These are phyloP conservation scores for Aquilaria yunnanensis DNA, from an alignment of 345 rosid species.

Conservation along the genomic window DNA sequence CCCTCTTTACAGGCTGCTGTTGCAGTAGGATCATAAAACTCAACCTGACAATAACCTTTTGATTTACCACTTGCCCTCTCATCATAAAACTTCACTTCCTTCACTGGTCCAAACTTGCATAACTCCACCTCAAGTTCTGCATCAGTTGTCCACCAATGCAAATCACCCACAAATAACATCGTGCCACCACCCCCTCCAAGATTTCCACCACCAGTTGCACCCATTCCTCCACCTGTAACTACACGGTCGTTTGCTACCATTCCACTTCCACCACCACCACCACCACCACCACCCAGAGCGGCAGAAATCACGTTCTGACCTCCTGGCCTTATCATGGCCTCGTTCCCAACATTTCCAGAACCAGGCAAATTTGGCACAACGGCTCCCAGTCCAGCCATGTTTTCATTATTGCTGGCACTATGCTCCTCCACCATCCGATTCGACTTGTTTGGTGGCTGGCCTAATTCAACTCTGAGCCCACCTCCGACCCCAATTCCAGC, in stretches of 20 bases:
- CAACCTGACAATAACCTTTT: constrained; percentile 89
- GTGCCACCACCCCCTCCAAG: constrained; percentile 49
- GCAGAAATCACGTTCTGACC: constrained; percentile 20
- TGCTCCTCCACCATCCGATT: constrained; percentile 34
- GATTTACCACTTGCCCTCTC: constrained; percentile 90
- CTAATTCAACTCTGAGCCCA: constrained; percentile 59
- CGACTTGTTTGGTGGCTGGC: constrained; percentile 27
- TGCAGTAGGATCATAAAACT: constrained; percentile 61
- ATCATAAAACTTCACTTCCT: constrained; percentile 81
- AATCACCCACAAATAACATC: constrained; percentile 66
- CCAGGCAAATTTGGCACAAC: constrained; percentile 23
- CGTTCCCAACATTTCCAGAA: constrained; percentile 23
- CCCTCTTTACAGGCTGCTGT: constrained; percentile 80
- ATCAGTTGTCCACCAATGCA: constrained; percentile 95
- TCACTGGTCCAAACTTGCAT: constrained; percentile 69
- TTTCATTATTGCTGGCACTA: constrained; percentile 19
- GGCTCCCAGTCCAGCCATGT: constrained; percentile 17
- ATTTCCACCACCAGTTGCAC: constrained; percentile 26
- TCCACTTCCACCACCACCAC: constrained; percentile 21
- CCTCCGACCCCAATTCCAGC: constrained; percentile 31
- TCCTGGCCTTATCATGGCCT: constrained; percentile 34
- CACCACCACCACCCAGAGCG: constrained; percentile 17
- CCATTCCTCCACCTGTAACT: constrained; percentile 11
- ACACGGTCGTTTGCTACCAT: constrained; percentile 18
- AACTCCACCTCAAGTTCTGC: constrained; percentile 67